These are phyloP conservation scores for Rhododendron molle DNA, from an alignment of 148 eudicot species.

Conservation along the genomic window DNA sequence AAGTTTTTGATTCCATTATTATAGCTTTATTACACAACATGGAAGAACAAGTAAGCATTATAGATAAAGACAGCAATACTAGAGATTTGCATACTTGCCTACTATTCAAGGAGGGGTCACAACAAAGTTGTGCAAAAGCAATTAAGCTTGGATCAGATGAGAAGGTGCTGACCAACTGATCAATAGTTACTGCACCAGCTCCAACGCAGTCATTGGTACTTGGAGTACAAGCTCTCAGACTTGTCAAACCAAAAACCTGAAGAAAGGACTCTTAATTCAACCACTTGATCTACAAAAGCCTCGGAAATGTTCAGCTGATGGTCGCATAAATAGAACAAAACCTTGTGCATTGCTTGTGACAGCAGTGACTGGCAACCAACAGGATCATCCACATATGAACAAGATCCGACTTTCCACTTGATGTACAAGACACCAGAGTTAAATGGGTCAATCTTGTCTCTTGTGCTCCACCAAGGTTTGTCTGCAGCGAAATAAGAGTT, in stretches of 20 bases:
- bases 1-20: neutral
- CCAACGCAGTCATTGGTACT: constrained; percentile 29
- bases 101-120: constrained; percentile 70
- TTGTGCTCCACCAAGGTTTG: constrained; percentile 86
- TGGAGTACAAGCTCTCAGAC: constrained; percentile 36
- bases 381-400: constrained; percentile 98
- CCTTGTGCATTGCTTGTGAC: constrained; percentile 97
- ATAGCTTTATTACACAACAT: neutral
- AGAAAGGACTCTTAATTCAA: constrained; percentile 7
- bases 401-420: constrained; percentile 91
- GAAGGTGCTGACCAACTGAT: constrained; percentile 91
- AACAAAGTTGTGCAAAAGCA: constrained; percentile 89
- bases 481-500: constrained; percentile 41
- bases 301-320: constrained; percentile 1
- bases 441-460: constrained; percentile 74
- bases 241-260: constrained; percentile 80
- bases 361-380: constrained; percentile 83
- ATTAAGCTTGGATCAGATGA: constrained; percentile 96
- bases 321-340: constrained; percentile 15
- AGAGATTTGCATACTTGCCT: constrained; percentile 41
- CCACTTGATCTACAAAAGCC: neutral
- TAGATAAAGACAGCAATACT: neutral
- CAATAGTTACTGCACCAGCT: constrained; percentile 50
- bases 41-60: neutral
- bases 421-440: constrained; percentile 84